Conservation (phyloP, 306 rosid species). For the Pterocarpus macrocarpus region DNA sequence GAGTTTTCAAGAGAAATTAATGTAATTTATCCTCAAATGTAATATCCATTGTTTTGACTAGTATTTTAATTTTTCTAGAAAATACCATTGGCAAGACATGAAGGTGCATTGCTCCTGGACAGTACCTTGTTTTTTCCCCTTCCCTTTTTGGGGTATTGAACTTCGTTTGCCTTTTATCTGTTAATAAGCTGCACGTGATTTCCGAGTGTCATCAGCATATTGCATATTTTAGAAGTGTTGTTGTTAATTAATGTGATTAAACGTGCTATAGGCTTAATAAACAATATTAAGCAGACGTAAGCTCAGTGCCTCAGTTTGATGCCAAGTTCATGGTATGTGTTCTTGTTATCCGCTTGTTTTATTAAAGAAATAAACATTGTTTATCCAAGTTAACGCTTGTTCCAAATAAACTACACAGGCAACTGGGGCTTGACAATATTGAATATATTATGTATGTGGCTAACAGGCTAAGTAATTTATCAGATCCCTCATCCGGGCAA, state of each 20-base stretch:
- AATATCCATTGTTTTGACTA: too few relatives aligned
- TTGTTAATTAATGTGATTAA: slow-evolving; percentile 41
- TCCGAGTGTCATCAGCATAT: neutral
- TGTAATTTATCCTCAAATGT: too few relatives aligned
- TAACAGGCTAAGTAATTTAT: neutral
- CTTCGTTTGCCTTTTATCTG: slow-evolving; percentile 35
- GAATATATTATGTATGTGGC: slow-evolving; percentile 20
- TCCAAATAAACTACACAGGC: slow-evolving; percentile 16
- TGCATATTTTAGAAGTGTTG: slow-evolving; percentile 52
- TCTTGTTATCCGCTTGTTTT: slow-evolving; percentile 32
- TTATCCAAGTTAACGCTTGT: slow-evolving; percentile 33
- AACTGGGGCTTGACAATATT: slow-evolving; percentile 13
- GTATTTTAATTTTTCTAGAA: too few relatives aligned
- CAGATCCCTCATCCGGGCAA: slow-evolving; percentile 51
- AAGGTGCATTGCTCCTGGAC: too few relatives aligned
- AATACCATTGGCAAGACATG: too few relatives aligned
- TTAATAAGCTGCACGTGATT: slow-evolving; percentile 31
- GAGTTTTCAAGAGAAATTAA: too few relatives aligned
- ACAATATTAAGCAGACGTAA: slow-evolving; percentile 30
- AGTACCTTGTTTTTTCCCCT: too few relatives aligned
- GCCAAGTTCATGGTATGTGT: slow-evolving; percentile 10
- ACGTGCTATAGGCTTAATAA: slow-evolving; percentile 14
- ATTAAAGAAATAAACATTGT: slow-evolving; percentile 19
- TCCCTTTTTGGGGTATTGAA: too few relatives aligned
- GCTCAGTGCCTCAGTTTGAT: slow-evolving; percentile 18